Conservation (phyloP, 2,329 filamentous ascomycete genomes). For the Alternaria consortialis region DNA sequence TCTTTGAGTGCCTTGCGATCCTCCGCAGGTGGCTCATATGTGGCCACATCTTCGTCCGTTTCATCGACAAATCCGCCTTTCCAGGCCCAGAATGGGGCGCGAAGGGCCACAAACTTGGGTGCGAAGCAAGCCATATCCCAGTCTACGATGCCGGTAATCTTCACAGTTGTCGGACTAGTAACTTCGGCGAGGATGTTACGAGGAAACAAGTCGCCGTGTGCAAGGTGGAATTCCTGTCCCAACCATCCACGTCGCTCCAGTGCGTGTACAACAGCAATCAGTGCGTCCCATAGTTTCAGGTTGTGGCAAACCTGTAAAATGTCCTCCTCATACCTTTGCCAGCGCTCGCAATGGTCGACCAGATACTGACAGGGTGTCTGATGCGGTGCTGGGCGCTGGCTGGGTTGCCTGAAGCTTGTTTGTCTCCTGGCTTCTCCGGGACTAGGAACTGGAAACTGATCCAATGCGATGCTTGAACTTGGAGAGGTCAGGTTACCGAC, state of each 20-base stretch:
- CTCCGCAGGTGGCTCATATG: neutral
- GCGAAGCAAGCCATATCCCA: conserved; percentile 46
- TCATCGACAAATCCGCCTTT: neutral
- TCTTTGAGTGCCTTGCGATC: neutral
- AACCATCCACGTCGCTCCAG: conserved; percentile 6
- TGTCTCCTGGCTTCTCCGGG: too few species aligned
- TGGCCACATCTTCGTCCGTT: conserved; percentile 6
- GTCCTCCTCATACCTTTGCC: neutral
- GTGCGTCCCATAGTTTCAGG: neutral
- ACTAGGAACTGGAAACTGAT: neutral
- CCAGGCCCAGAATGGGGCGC: conserved; percentile 14
- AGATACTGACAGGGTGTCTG: conserved; percentile 10
- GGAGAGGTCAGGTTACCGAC: neutral
- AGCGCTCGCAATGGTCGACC: conserved; percentile 3
- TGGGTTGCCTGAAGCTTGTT: neutral
- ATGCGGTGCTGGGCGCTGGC: neutral
- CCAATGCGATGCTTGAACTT: neutral
- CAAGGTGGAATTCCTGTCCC: conserved; percentile 10
- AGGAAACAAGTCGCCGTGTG: conserved; percentile 40
- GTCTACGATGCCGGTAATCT: conserved; percentile 39
- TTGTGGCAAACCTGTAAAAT: neutral
- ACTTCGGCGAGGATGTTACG: conserved; percentile 41
- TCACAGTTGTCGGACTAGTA: neutral
- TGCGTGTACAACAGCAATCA: neutral
- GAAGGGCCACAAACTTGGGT: conserved; percentile 34